Percentiles rank a stretch among this genome's conserved stretches.
Evolutionary conservation across 257 asterid species (phyloP).

Genomic region (Solanum pimpinellifolium): DNA sequence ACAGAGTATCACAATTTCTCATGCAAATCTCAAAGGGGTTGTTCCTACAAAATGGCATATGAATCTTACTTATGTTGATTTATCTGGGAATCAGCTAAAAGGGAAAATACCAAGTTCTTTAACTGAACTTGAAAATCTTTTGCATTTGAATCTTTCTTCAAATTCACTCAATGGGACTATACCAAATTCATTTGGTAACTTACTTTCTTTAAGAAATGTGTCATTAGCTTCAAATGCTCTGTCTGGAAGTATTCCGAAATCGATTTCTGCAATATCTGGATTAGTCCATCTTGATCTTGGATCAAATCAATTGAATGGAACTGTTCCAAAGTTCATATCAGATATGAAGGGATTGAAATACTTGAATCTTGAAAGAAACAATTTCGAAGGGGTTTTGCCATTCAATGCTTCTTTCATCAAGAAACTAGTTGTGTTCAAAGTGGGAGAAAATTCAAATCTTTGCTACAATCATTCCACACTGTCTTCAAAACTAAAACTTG

Average conservation of each 20-base stretch:
- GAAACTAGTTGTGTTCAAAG: conserved; percentile 44
- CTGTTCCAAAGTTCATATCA: conserved; percentile 53
- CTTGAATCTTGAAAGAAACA: conserved; percentile 64
- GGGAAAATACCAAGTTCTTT: conserved; percentile 63
- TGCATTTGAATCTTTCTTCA: conserved; percentile 54
- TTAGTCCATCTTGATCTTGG: conserved; percentile 74
- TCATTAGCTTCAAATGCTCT: conserved; percentile 57
- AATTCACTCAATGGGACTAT: conserved; percentile 62
- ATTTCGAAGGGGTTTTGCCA: conserved; percentile 73
- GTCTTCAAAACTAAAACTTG: conserved; percentile 70
- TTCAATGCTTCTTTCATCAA: conserved; percentile 64
- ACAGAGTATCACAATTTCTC: conserved; percentile 45
- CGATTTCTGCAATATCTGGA: conserved; percentile 46
- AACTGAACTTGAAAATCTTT: conserved; percentile 48
- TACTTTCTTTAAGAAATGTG: conserved; percentile 37
- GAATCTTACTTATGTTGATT: conserved; percentile 55
- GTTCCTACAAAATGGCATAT: conserved; percentile 69
- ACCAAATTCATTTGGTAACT: conserved; percentile 65
- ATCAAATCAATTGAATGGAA: conserved; percentile 71
- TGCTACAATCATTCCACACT: conserved; percentile 59
- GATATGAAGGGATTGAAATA: conserved; percentile 60
- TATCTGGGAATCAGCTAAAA: conserved; percentile 44
- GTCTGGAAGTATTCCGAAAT: conserved; percentile 62
- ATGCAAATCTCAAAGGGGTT: conserved; percentile 51
- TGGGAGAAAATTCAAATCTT: conserved; percentile 65